Conservation (phyloP, 305 asterid species). For the Rubia tinctorum region DNA sequence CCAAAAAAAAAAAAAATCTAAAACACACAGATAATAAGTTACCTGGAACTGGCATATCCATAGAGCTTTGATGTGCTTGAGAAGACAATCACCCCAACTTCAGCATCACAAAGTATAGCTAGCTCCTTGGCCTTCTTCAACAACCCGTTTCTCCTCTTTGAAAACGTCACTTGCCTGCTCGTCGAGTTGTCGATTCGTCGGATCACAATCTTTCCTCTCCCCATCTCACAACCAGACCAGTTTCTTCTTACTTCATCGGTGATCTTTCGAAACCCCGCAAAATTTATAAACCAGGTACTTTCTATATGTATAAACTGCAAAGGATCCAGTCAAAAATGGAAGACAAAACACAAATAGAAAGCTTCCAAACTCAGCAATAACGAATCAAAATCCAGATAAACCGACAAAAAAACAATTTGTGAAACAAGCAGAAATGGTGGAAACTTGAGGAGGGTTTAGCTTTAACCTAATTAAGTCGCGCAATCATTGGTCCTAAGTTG, state of each 20-base stretch:
- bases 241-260: not conserved
- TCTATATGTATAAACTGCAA: not conserved
- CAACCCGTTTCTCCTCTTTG: constrained; percentile 55
- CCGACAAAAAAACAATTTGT: not conserved
- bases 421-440: not conserved
- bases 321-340: not conserved
- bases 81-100: constrained; percentile 54
- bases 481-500: not conserved
- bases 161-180: constrained; percentile 57
- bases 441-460: not conserved
- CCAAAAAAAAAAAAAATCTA: not conserved
- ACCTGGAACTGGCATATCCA: constrained; percentile 58
- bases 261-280: not conserved
- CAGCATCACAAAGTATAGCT: constrained; percentile 61
- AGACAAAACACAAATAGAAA: constrained; percentile 4
- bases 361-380: constrained; percentile 2
- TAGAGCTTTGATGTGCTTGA: constrained; percentile 54
- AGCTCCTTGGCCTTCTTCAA: constrained; percentile 61
- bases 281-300: not conserved
- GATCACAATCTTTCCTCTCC: constrained; percentile 61
- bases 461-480: not conserved
- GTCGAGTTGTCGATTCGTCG: constrained; percentile 57
- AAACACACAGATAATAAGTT: not conserved
- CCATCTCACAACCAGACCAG: constrained; percentile 29
- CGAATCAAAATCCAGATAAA: not conserved